Conservation (phyloP, 2,329 filamentous ascomycete genomes). For the Sarocladium brachiariae region DNA sequence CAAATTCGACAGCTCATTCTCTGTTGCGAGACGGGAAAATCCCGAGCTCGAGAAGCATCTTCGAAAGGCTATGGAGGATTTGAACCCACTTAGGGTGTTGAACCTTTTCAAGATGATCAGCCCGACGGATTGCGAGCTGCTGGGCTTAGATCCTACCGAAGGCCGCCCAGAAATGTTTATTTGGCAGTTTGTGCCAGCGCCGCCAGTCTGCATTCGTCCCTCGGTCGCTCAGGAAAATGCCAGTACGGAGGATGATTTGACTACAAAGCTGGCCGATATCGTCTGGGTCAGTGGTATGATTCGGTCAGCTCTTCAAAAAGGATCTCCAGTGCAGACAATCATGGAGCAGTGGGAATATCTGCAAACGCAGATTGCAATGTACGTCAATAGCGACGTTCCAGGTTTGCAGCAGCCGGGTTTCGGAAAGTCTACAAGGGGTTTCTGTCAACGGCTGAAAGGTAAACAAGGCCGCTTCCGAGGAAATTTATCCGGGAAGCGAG, state of each 20-base stretch:
- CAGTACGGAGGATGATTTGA: slow-evolving; percentile 94
- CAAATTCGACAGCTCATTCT: slow-evolving; percentile 79
- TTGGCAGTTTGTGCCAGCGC: slow-evolving; percentile 92
- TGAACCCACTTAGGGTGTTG: slow-evolving; percentile 81
- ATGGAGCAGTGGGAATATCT: slow-evolving; percentile 99
- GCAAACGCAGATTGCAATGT: slow-evolving; percentile 91
- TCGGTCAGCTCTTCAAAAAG: slow-evolving; percentile 72
- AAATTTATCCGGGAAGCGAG: slow-evolving; percentile 94
- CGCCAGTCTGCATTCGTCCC: slow-evolving; percentile 87
- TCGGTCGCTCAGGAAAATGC: slow-evolving; percentile 90
- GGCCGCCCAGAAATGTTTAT: slow-evolving; percentile 94
- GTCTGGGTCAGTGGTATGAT: slow-evolving; percentile 87
- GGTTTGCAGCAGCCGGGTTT: slow-evolving; percentile 84
- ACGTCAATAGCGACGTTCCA: slow-evolving; percentile 94
- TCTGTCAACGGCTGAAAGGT: slow-evolving; percentile 91
- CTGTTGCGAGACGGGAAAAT: slow-evolving; percentile 68
- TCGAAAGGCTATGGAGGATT: slow-evolving; percentile 86
- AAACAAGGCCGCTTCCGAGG: slow-evolving; percentile 97
- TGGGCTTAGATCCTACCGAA: slow-evolving; percentile 80
- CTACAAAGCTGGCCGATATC: slow-evolving; percentile 94
- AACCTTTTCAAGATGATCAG: slow-evolving; percentile 89
- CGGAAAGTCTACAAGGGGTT: slow-evolving; percentile 83
- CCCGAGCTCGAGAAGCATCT: slow-evolving; percentile 84
- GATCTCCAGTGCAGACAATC: slow-evolving; percentile 77
- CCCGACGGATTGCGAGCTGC: slow-evolving; percentile 78